Evolutionary conservation across 306 rosid genomes (phyloP).

Genomic region (Bauhinia variegata): DNA sequence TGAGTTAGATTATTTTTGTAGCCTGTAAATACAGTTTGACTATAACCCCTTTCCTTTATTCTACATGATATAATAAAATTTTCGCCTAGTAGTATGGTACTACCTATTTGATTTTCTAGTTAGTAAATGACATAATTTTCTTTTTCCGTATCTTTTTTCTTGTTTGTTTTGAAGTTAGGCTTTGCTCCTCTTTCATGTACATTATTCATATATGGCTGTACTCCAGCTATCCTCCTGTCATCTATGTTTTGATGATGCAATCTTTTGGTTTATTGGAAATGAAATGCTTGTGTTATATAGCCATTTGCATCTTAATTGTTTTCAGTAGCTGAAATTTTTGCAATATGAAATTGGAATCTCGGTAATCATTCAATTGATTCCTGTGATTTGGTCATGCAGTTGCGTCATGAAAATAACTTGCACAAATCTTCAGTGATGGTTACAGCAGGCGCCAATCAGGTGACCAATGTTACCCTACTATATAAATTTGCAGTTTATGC

Average conservation of each 20-base stretch:
- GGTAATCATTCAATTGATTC: constrained; percentile 12
- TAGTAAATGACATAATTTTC: no score
- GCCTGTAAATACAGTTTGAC: no score
- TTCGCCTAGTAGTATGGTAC: no score
- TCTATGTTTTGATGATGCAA: background rate
- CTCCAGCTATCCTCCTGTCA: background rate
- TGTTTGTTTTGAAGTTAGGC: no score
- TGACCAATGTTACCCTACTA: constrained; percentile 42
- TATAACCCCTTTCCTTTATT: no score
- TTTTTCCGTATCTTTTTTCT: no score
- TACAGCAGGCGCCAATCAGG: constrained; percentile 99
- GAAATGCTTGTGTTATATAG: background rate
- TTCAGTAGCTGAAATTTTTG: background rate
- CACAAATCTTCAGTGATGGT: constrained; percentile 93
- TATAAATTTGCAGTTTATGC: constrained; percentile 16
- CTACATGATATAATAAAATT: no score
- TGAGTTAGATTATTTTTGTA: no score
- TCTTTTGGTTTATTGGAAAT: no score
- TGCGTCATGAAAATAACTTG: constrained; percentile 74
- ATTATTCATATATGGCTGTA: background rate
- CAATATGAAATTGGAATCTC: constrained; percentile 8
- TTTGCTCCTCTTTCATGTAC: no score
- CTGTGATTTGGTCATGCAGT: constrained; percentile 53
- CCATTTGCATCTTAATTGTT: background rate
- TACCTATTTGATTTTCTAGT: background rate